These are phyloP conservation scores for Saturnispora silvae DNA, from an alignment of 805 yeast genomes.

Conservation along the genomic window DNA sequence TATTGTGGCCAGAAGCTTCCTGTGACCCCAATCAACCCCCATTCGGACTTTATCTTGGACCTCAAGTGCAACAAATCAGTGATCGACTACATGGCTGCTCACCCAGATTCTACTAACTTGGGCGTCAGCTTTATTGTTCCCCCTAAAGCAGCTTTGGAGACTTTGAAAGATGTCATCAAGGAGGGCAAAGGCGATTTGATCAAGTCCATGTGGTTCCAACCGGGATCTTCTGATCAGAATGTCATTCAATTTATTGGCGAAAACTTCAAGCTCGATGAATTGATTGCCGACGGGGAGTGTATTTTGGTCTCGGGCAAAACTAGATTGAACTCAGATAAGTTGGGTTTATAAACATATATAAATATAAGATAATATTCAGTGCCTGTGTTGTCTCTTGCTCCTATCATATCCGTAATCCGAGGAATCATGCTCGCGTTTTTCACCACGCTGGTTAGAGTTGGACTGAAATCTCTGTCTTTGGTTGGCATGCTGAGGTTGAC, in stretches of 20 bases:
- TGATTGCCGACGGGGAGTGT: slow-evolving; percentile 48
- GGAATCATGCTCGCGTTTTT: not conserved
- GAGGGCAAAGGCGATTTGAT: slow-evolving; percentile 23
- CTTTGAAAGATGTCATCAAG: slow-evolving; percentile 30
- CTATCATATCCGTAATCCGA: slow-evolving; percentile 7
- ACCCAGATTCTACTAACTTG: not conserved
- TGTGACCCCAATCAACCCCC: slow-evolving; percentile 59
- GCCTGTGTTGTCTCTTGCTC: slow-evolving; percentile 3
- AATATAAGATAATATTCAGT: not conserved
- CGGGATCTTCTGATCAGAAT: slow-evolving; percentile 56
- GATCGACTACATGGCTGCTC: slow-evolving; percentile 1
- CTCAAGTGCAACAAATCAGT: slow-evolving; percentile 13
- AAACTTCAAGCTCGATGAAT: slow-evolving; percentile 25
- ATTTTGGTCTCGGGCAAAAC: slow-evolving; percentile 51
- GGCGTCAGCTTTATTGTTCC: slow-evolving; percentile 64
- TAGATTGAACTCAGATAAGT: slow-evolving; percentile 22
- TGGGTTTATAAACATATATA: not conserved
- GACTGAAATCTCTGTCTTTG: not conserved
- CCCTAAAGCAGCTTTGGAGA: slow-evolving; percentile 44
- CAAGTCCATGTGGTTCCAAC: slow-evolving; percentile 72
- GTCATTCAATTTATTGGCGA: slow-evolving; percentile 30
- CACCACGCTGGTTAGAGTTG: not conserved
- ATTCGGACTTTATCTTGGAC: slow-evolving; percentile 30
- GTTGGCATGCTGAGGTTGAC: not conserved
- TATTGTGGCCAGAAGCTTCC: slow-evolving; percentile 45